phyloP scores from a whole-genome alignment of 1,284 basidiomycete genomes.

The Bjerkandera adusta region DNA sequence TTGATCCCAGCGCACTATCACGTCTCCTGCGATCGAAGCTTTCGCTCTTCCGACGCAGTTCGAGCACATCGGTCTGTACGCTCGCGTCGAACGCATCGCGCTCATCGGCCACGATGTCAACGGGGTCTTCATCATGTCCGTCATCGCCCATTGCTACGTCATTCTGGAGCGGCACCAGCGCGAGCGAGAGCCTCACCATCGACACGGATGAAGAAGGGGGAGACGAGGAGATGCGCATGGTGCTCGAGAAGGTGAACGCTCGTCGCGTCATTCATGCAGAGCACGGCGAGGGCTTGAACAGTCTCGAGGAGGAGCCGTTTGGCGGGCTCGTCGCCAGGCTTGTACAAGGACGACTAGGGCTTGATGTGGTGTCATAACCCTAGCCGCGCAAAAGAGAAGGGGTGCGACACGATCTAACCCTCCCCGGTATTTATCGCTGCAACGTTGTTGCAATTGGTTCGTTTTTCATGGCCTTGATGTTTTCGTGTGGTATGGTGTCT shows the following conservation, averaged over 20 bases:
- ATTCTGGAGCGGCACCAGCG: constrained; percentile 2
- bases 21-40: constrained; percentile 15
- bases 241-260: constrained; percentile 38
- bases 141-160: constrained; percentile 9
- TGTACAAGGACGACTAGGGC: constrained; percentile 30
- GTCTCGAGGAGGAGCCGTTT: constrained; percentile 36
- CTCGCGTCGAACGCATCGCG: background rate
- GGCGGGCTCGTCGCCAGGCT: constrained; percentile 32
- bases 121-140: background rate
- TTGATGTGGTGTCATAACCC: no score
- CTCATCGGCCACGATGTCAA: background rate
- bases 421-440: no score
- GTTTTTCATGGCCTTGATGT: no score
- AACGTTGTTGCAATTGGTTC: no score
- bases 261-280: constrained; percentile 38
- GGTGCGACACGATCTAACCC: no score
- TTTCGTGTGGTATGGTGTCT: no score
- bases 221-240: constrained; percentile 31
- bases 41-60: constrained; percentile 8
- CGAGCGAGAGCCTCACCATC: background rate
- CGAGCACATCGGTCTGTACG: constrained; percentile 4
- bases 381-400: no score
- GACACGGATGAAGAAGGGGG: constrained; percentile 7
- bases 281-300: constrained; percentile 33
- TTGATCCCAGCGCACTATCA: constrained; percentile 24